Base-by-base conservation (phyloP, 345 rosid genomes). In the Arabis alpina region DNA sequence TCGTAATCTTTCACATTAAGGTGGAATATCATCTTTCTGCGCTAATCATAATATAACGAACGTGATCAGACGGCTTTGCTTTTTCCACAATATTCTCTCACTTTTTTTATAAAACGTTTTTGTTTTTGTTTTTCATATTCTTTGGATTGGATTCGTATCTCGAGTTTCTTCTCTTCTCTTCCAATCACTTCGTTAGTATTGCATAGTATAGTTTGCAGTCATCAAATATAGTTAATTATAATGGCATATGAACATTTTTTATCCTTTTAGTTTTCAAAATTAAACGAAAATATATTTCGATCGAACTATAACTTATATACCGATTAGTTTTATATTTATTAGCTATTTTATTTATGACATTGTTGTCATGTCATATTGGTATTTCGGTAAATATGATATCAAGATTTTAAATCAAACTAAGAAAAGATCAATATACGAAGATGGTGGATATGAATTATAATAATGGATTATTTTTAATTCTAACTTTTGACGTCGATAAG, bases 21-120 rank as follows among this genome's bases (percentile, higher is more conserved):
- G 75, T 76, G 71, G 75, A 76, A 64, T 62, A 63, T 76, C 52
- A 70, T 63, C 79, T 76, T 76, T 76, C 79, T 76, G 79, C 79
- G 75, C 66, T 70, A 54, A 69, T 76, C 79, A 76, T 76, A 76
- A 70, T 76, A 61, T 55, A 69, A 54, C 41, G 66, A 69, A 75
- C 75, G 74, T 62, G 79, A 70, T 36, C 71, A 4, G 66, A 76
- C 75, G 75, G 75, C 79, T 69, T 30, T 60, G 39, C 64, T 68
- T 75, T 67, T 67, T 67, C 63, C 74, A 37, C 50, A 8, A 53
- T 68, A 45, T 68, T 76, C 56, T 69, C 52, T 41, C n/a, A 10
- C 36, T 40, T 69, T 59, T 11, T 47, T 8, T 11, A 1, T 6
- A 32, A 4, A 32, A 32, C 3, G 11, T 25, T 15, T 15, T 30